These are phyloP conservation scores for Boletellus deceptivus DNA, from an alignment of 1,284 basidiomycete genomes.

Conservation along the genomic window DNA sequence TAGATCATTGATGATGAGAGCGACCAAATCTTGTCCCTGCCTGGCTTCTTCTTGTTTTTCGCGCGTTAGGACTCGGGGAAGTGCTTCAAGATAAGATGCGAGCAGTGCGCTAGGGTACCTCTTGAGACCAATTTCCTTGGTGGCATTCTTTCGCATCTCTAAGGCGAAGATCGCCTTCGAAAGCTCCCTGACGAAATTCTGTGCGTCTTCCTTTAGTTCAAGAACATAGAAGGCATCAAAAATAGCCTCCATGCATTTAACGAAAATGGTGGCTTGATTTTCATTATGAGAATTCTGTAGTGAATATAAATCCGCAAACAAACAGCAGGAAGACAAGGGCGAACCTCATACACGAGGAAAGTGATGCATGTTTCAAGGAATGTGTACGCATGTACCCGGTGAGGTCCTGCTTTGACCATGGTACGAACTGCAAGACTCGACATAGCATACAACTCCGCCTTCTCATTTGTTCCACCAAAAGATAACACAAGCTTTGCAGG, in stretches of 20 bases:
- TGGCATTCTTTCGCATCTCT: conserved; percentile 59
- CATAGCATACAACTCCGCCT: conserved; percentile 71
- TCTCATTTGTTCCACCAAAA: conserved; percentile 71
- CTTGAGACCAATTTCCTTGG: conserved; percentile 51
- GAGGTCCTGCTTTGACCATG: conserved; percentile 54
- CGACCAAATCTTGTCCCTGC: conserved; percentile 60
- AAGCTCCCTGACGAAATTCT: conserved; percentile 64
- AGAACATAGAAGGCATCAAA: conserved; percentile 76
- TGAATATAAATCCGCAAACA: conserved; percentile 5
- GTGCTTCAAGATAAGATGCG: conserved; percentile 73
- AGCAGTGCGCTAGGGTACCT: conserved; percentile 63
- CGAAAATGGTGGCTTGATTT: conserved; percentile 77
- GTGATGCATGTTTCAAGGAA: conserved; percentile 77
- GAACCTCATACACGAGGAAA: conserved; percentile 75
- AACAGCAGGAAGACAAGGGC: conserved; percentile 3
- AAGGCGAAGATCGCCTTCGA: conserved; percentile 66
- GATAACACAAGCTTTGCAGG: conserved; percentile 70
- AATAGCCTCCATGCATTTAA: conserved; percentile 70
- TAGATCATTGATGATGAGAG: conserved; percentile 66
- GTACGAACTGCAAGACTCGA: conserved; percentile 71
- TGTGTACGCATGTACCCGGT: conserved; percentile 71
- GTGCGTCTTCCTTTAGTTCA: conserved; percentile 70
- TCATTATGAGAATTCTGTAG: conserved; percentile 67
- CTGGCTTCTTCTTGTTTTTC: conserved; percentile 59
- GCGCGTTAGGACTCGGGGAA: conserved; percentile 69